A percentile compares a stretch with the other conserved stretches of the same genome.
These are phyloP conservation scores for Coprinopsis marcescibilis DNA, from an alignment of 768 basidiomycete genomes.

Conservation along the genomic window DNA sequence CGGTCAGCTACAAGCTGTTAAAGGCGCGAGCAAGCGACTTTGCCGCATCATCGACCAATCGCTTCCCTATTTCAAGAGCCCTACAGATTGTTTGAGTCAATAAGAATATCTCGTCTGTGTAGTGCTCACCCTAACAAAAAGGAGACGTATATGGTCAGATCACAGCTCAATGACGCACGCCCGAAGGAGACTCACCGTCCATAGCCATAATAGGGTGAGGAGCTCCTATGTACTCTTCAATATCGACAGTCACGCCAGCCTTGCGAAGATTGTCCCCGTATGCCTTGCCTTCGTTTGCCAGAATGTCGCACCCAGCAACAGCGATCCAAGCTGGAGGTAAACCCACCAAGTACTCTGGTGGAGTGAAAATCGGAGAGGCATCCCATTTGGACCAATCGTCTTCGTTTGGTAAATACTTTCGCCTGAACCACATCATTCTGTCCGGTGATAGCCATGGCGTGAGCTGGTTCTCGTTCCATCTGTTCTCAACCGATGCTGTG, in stretches of 20 bases:
- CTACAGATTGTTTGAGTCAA: too few relatives aligned
- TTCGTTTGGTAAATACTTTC: constrained; percentile 61
- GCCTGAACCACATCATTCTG: constrained; percentile 72
- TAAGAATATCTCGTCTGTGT: too few relatives aligned
- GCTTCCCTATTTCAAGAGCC: too few relatives aligned
- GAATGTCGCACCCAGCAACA: constrained; percentile 60
- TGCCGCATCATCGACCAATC: too few relatives aligned
- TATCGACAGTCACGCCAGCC: constrained; percentile 48
- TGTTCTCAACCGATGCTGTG: constrained; percentile 40
- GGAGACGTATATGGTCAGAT: too few relatives aligned
- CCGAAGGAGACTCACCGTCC: constrained; percentile 47
- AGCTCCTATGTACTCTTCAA: constrained; percentile 53
- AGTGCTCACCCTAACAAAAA: too few relatives aligned
- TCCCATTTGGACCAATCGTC: constrained; percentile 61
- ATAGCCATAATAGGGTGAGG: constrained; percentile 74
- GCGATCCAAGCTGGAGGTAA: constrained; percentile 57
- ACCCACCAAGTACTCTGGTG: constrained; percentile 43
- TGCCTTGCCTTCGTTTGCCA: constrained; percentile 58
- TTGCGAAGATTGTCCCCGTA: constrained; percentile 53
- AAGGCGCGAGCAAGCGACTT: too few relatives aligned
- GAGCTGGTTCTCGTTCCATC: constrained; percentile 51
- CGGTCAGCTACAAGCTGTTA: too few relatives aligned
- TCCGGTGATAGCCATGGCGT: constrained; percentile 55
- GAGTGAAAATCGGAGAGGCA: constrained; percentile 67
- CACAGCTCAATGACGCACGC: too few relatives aligned